Evolutionary conservation across 2,329 filamentous ascomycete genomes (phyloP).

Genomic region (Claviceps sp.): DNA sequence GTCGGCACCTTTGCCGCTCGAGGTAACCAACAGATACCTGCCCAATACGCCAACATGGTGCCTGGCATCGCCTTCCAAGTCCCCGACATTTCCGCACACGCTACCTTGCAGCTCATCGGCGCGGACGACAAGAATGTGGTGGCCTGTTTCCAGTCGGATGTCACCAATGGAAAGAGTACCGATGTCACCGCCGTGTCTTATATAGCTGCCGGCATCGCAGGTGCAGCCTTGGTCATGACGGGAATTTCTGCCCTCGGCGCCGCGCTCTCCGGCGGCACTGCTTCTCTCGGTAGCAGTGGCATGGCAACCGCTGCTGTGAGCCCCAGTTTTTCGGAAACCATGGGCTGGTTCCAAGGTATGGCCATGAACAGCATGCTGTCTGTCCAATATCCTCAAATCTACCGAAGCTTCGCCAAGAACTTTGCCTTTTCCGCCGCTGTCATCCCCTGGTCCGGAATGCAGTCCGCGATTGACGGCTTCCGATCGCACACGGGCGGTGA

Average conservation of each 20-base stretch:
- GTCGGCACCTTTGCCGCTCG: conserved; percentile 58
- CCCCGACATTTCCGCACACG: conserved; percentile 78
- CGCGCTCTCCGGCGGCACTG: conserved; percentile 35
- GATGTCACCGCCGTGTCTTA: conserved; percentile 67
- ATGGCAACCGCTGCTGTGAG: conserved; percentile 53
- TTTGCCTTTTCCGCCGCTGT: conserved; percentile 85
- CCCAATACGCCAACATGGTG: conserved; percentile 58
- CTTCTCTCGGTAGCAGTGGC: conserved; percentile 28
- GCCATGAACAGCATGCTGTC: conserved; percentile 95
- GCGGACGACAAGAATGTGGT: conserved; percentile 47
- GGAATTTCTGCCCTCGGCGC: conserved; percentile 57
- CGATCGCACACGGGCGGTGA: conserved; percentile 73
- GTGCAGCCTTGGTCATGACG: conserved; percentile 63
- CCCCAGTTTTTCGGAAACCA: conserved; percentile 73
- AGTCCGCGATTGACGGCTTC: conserved; percentile 74
- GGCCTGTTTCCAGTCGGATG: conserved; percentile 69
- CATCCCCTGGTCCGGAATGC: conserved; percentile 69
- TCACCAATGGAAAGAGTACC: conserved; percentile 79
- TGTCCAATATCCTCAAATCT: conserved; percentile 74
- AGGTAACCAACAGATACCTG: conserved; percentile 60
- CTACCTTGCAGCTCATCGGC: conserved; percentile 60
- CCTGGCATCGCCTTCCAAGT: conserved; percentile 81
- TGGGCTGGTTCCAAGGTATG: conserved; percentile 86
- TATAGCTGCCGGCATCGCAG: conserved; percentile 70
- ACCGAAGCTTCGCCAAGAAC: conserved; percentile 81